These are phyloP conservation scores for Ceratobasidium sp. DNA, from an alignment of 1,284 basidiomycete genomes.

Conservation along the genomic window DNA sequence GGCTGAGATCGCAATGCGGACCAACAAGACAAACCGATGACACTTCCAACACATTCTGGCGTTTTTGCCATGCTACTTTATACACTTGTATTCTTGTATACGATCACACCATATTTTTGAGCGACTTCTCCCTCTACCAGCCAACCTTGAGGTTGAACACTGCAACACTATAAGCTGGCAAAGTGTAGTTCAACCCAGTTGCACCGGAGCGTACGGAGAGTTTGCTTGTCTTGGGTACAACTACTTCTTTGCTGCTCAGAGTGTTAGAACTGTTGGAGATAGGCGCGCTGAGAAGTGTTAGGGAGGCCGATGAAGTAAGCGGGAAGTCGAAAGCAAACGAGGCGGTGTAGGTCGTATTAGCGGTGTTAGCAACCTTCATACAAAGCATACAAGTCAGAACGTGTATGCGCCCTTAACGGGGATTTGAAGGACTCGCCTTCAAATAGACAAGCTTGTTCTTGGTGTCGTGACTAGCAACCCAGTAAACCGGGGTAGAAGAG, in stretches of 20 bases:
- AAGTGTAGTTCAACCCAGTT: constrained; percentile 54
- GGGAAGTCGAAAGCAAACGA: constrained; percentile 53
- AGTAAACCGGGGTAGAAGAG: constrained; percentile 53
- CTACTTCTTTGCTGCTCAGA: constrained; percentile 52
- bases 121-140: background rate
- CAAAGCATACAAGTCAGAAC: background rate
- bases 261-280: constrained; percentile 26
- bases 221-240: constrained; percentile 55
- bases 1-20: constrained; percentile 13
- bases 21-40: background rate
- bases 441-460: constrained; percentile 37
- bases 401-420: background rate
- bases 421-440: constrained; percentile 39
- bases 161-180: constrained; percentile 55
- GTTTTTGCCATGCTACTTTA: background rate
- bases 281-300: constrained; percentile 43
- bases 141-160: constrained; percentile 45
- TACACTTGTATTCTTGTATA: constrained; percentile 5
- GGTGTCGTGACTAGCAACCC: constrained; percentile 53
- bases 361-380: constrained; percentile 53
- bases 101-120: background rate
- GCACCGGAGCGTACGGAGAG: constrained; percentile 51
- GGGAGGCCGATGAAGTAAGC: background rate
- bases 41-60: background rate
- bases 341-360: constrained; percentile 51